Base-by-base conservation (phyloP, 257 asterid species). In the Solanum habrochaites region DNA sequence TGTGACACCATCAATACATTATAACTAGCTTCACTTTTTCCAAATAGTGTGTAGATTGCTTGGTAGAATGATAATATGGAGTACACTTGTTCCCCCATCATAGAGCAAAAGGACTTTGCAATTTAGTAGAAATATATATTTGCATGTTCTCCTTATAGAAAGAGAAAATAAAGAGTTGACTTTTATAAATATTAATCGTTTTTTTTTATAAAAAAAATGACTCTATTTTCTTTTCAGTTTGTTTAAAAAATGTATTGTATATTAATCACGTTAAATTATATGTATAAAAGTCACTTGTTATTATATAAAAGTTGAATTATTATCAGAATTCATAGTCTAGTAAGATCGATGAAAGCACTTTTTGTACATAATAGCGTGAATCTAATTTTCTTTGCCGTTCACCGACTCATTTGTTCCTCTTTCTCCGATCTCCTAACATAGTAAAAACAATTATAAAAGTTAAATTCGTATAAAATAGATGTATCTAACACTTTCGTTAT, bases 21-120 rank as follows among this genome's bases (percentile, higher is more conserved):
- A 82, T 88, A 47, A 88, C 86, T 82, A 62, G 87, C 83, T 62
- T 81, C 89, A 60, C 90, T 90, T 91, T 92, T 91, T 82, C 88
- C 88, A 89, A 91, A 88, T 60, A 89, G 90, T 87, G 66, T 77
- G 85, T 85, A 89, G 89, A 86, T 92, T 87, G 91, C 92, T 91
- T 88, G 90, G 91, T 91, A 87, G 90, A 90, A 87, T 88, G 87
- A 88, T 82, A 74, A 85, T 45, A 83, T 90, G 86, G 90, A 91
- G 87, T 88, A 87, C 92, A 75, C 77, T 39, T 84, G 77, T 47
- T 84, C 77, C 80, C 80, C 86, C 64, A 91, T 86, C 87, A 81
- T 88, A 71, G 49, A 47, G 69, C 85, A 47, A 80, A 80, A 14
- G 52, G 18, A 45, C 67, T 78, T 43, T 0, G 27, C 85, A 80